Percentiles rank a stretch among this genome's conserved stretches.
Conservation (phyloP, 352 stramenopile genomes). For the Phytophthora nicotianae region DNA sequence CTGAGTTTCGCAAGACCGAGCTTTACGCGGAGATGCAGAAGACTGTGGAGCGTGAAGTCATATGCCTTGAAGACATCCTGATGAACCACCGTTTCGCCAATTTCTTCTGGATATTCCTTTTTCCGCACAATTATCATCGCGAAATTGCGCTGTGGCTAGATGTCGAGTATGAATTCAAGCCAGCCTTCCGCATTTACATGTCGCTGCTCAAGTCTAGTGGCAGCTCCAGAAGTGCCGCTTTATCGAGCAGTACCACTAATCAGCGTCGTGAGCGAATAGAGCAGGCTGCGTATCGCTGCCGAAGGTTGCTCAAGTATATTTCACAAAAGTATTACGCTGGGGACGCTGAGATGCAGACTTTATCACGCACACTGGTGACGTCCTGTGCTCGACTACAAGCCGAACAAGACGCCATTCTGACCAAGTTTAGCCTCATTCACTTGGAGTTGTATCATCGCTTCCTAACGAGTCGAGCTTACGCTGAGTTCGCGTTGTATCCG, state of each 20-base stretch:
- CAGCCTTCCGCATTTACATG: conserved; percentile 75
- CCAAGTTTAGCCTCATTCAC: conserved; percentile 88
- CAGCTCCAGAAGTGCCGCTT: conserved; percentile 17
- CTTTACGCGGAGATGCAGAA: conserved; percentile 84
- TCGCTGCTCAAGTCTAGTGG: conserved; percentile 57
- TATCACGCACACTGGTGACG: conserved; percentile 71
- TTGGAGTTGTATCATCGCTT: conserved; percentile 88
- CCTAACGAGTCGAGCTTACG: conserved; percentile 81
- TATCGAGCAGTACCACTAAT: conserved; percentile 26
- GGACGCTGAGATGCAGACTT: conserved; percentile 71
- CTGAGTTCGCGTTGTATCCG: conserved; percentile 85
- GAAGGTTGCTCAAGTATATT: conserved; percentile 83
- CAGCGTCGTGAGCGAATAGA: conserved; percentile 68
- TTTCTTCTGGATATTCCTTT: conserved; percentile 91
- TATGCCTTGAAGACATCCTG: conserved; percentile 83
- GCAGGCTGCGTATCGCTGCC: conserved; percentile 60
- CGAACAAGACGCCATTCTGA: conserved; percentile 84
- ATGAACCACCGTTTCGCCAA: conserved; percentile 90
- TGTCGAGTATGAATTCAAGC: conserved; percentile 90
- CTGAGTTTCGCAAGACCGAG: conserved; percentile 80
- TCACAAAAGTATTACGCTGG: conserved; percentile 85
- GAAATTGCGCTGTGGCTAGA: conserved; percentile 88
- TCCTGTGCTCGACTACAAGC: conserved; percentile 70
- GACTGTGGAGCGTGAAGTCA: conserved; percentile 80
- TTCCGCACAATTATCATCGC: conserved; percentile 88